Percentiles rank a stretch among this genome's conserved stretches.
These are phyloP conservation scores for Aureococcus anophagefferens DNA, from an alignment of 108 stramenopile species.

Conservation along the genomic window DNA sequence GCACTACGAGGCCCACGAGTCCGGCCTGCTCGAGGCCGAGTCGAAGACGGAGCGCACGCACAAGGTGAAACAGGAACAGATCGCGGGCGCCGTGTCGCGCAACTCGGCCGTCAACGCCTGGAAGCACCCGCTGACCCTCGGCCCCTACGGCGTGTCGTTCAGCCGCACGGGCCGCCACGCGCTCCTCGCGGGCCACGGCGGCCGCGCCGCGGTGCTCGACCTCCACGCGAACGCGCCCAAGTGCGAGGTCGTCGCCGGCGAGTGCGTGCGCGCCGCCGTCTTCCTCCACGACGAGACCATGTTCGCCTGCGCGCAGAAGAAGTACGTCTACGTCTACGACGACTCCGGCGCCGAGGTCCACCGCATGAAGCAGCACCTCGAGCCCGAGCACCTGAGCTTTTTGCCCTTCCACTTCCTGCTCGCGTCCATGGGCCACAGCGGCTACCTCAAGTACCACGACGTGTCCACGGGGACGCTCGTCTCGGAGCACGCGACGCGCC, in stretches of 20 bases:
- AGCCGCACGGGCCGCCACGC: constrained; percentile 42
- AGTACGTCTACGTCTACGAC: constrained; percentile 93
- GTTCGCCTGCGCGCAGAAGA: constrained; percentile 85
- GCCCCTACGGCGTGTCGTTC: constrained; percentile 40
- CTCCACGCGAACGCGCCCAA: constrained; percentile 40
- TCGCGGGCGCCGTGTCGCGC: constrained; percentile 27
- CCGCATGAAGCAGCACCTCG: constrained; percentile 63
- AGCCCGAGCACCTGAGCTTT: constrained; percentile 72
- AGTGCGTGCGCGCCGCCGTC: constrained; percentile 70
- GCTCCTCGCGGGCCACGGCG: constrained; percentile 27
- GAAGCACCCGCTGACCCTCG: constrained; percentile 34
- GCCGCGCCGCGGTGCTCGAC: constrained; percentile 77
- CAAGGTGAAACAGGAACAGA: constrained; percentile 36
- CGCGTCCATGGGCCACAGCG: constrained; percentile 67
- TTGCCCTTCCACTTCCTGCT: constrained; percentile 96
- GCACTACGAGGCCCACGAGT: too few relatives aligned
- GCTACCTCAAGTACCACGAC: constrained; percentile 83
- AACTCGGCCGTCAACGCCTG: constrained; percentile 35
- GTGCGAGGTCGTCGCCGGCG: constrained; percentile 57
- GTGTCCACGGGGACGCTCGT: constrained; percentile 86
- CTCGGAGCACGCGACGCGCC: constrained; percentile 61
- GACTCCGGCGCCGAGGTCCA: constrained; percentile 86
- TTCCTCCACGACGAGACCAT: constrained; percentile 85
- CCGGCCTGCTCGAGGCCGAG: constrained; percentile 43
- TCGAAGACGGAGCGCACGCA: constrained; percentile 35